Evolutionary conservation across 805 yeast genomes (phyloP), one percentile per base, ranked within the genome.

Genomic region (Candida adriatica): DNA sequence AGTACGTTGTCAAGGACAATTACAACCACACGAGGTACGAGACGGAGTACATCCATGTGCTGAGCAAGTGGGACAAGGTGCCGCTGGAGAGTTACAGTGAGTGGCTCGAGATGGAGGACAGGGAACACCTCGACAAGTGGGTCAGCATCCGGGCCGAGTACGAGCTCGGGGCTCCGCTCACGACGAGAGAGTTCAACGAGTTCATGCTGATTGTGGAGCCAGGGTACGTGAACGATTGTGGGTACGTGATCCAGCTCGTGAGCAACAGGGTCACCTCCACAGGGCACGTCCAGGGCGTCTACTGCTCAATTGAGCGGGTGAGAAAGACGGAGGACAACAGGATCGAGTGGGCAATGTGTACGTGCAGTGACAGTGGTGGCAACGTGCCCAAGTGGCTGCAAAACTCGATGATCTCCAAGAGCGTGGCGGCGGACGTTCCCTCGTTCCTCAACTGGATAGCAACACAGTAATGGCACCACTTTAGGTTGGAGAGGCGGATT

Each of bases 341-440:
- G 11, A 29, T 51, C 6, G 51, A 45, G 18, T 63, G 68, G 68
- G 39, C 37, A 5, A 63, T 62, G 66, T 50, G 56, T 17, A 60
- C 66, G 2, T 36, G 51, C 6, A 55, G 62, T 33, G 64, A 63
- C 39, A 59, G 64, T 15, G 64, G 64, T 23, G 68, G 68, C 1
- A 48, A 50, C 28, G 56, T 63, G 6, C 68, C 68, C 6, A 51
- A 55, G 30, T 60, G 60, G 56, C 17, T 63, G 11, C 68, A 63
- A 35, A 59, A 58, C 39, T 43, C 59, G 8, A 57, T 59, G 38
- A 59, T 62, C 29, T 57, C 62, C 6, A 60, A 58, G 34, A 55
- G 59, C 15, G 59, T 63, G 9, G 49, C 60, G 15, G 48, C 53
- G 11, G 68, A 63, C 38, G 65, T 63, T 2, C 65, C 66, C 5